Percentiles rank a stretch among this genome's conserved stretches.
phyloP scores from a whole-genome alignment of 345 rosid genomes.

The Rubroshorea leprosula region DNA sequence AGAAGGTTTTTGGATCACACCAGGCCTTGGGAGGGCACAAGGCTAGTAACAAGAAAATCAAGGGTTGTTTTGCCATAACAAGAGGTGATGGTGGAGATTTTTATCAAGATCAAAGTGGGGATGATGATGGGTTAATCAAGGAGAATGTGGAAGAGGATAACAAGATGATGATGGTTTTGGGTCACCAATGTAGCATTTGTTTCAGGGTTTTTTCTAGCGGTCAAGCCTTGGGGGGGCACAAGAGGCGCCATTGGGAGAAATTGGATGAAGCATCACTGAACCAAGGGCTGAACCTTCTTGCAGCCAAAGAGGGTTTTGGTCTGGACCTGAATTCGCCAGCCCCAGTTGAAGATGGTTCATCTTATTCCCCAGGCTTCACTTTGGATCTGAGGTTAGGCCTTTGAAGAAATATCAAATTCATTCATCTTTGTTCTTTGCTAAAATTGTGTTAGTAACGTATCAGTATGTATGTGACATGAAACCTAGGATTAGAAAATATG shows the following conservation, averaged over 20 bases:
- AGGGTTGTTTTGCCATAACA: slow-evolving; percentile 68
- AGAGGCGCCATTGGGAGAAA: slow-evolving; percentile 74
- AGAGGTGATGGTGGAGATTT: slow-evolving; percentile 21
- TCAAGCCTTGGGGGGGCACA: slow-evolving; percentile 79
- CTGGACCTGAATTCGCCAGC: slow-evolving; percentile 75
- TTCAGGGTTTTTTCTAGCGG: slow-evolving; percentile 56
- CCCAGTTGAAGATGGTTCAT: slow-evolving; percentile 29
- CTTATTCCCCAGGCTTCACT: slow-evolving; percentile 32
- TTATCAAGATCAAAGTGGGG: neutral
- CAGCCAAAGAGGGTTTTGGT: slow-evolving; percentile 17
- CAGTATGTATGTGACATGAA: slow-evolving; percentile 11
- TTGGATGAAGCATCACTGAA: slow-evolving; percentile 26
- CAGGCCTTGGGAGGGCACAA: slow-evolving; percentile 90
- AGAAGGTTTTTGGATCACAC: slow-evolving; percentile 78
- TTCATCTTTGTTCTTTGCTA: neutral
- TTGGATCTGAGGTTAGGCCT: slow-evolving; percentile 77
- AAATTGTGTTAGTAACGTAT: neutral
- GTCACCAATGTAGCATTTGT: slow-evolving; percentile 61
- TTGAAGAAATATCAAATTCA: slow-evolving; percentile 16
- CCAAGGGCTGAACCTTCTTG: slow-evolving; percentile 20
- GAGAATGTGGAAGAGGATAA: slow-evolving; percentile 14
- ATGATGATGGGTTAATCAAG: slow-evolving; percentile 7
- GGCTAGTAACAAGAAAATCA: slow-evolving; percentile 79
- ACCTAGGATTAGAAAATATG: neutral
- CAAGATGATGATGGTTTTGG: slow-evolving; percentile 25